phyloP scores from a whole-genome alignment of 495 filamentous ascomycete genomes.

The Aspergillus affinis region DNA sequence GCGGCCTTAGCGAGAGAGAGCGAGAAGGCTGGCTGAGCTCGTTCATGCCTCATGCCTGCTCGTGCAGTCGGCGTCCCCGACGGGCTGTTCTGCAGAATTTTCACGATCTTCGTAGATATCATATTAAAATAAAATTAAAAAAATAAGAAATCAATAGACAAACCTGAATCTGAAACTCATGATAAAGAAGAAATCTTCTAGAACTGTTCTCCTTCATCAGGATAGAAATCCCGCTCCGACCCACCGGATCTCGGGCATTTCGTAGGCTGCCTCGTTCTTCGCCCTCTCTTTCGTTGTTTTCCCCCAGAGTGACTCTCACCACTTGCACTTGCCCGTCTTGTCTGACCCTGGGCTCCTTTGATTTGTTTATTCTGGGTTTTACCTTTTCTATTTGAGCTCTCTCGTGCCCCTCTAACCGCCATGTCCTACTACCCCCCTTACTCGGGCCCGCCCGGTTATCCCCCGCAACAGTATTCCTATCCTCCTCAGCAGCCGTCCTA shows the following conservation, averaged over 20 bases:
- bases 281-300: slow-evolving; percentile 13
- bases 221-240: background rate
- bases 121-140: too few species aligned
- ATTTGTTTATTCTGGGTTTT: background rate
- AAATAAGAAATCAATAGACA: too few species aligned
- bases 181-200: too few species aligned
- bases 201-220: background rate
- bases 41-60: too few species aligned
- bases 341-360: background rate
- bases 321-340: slow-evolving; percentile 3
- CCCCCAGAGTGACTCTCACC: slow-evolving; percentile 5
- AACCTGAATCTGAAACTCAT: too few species aligned
- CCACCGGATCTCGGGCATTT: slow-evolving; percentile 20
- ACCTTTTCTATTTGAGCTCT: slow-evolving; percentile 2
- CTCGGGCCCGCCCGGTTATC: slow-evolving; percentile 48
- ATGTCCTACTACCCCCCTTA: slow-evolving; percentile 58
- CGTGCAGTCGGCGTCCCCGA: background rate
- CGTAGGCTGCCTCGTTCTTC: slow-evolving; percentile 24
- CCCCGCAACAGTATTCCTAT: slow-evolving; percentile 41
- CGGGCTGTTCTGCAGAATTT: background rate
- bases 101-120: too few species aligned
- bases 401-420: slow-evolving; percentile 1
- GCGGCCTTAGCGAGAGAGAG: background rate
- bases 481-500: slow-evolving; percentile 16
- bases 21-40: background rate